Base-by-base conservation (phyloP, 768 basidiomycete species). In the Suillus clintonianus region DNA sequence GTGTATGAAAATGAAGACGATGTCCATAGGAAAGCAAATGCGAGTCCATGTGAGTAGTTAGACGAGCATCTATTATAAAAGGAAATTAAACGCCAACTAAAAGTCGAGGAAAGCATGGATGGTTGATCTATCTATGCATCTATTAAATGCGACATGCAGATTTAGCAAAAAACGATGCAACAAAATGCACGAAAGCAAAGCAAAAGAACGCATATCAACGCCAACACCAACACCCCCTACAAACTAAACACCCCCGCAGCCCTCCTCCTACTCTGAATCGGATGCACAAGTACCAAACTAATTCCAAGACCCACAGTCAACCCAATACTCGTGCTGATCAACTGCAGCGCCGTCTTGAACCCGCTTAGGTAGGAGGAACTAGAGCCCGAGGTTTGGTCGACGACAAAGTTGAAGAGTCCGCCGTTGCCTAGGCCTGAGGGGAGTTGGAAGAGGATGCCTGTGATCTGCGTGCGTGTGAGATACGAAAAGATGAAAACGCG, bases 371-470 rank as follows among this genome's bases (percentile, higher is more conserved):
- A 92, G 3, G 88, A 83, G 0, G 78, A 74, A 4, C 82, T 76
- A 37, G 81, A 80, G 15, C 86, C 87, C 7, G 81, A 75, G 27
- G 85, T 80, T 64, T 85, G 81, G 65, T 84, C 78, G 42, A 82
- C 81, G 13, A 86, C 88, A 69, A 89, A 92, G 64, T 84, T 86
- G 65, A 95, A 82, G 8, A 95, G 84, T 36, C 93, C 93, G 13
- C 91, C 91, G 50, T 86, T 91, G 9, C 89, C 86, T 13, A 95
- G 82, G 43, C 92, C 93, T 9, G 90, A 91, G 0, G 92, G 93
- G 1, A 95, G 82, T 76, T 95, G 94, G 78, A 94, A 91, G 17
- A 94, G 80, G 55, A 95, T 90, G 27, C 90, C 92, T 0, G 89
- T 91, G 66, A 91, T 88, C 83, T 78, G 57, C 30, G 27, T 19